These are phyloP conservation scores for Geosiphon pyriformis DNA, from an alignment of 192 early-diverging fungal genomes.

Conservation along the genomic window DNA sequence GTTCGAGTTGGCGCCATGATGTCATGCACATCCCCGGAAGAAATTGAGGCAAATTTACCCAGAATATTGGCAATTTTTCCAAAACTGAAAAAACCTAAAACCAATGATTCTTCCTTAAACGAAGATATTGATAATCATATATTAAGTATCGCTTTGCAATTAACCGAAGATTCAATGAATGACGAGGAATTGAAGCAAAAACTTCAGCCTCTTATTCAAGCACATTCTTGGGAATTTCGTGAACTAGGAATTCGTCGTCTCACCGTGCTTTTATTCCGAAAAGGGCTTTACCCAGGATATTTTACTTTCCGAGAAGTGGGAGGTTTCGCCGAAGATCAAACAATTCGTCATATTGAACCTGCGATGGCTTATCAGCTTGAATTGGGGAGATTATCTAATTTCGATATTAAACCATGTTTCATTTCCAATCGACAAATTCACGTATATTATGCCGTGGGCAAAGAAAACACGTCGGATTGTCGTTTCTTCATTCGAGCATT, in stretches of 20 bases:
- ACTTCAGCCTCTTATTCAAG: constrained; percentile 59
- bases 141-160: constrained; percentile 77
- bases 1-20: constrained; percentile 85
- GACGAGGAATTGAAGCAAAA: constrained; percentile 65
- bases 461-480: constrained; percentile 89
- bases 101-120: constrained; percentile 25
- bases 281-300: constrained; percentile 82
- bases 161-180: constrained; percentile 53
- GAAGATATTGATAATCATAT: constrained; percentile 59
- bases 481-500: constrained; percentile 98
- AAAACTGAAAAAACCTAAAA: constrained; percentile 34
- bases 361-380: constrained; percentile 97
- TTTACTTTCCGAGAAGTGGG: constrained; percentile 92
- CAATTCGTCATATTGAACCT: constrained; percentile 98
- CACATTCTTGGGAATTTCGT: constrained; percentile 57
- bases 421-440: constrained; percentile 93
- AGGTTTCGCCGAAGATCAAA: constrained; percentile 83
- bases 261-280: constrained; percentile 82
- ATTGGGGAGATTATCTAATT: constrained; percentile 85
- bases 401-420: constrained; percentile 93
- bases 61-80: constrained; percentile 59
- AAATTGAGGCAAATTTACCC: constrained; percentile 60
- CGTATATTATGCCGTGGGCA: constrained; percentile 92
- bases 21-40: constrained; percentile 61
- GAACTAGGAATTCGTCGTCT: constrained; percentile 78